Conservation (phyloP, 331 rosid genomes). For the Malus hybrid region DNA sequence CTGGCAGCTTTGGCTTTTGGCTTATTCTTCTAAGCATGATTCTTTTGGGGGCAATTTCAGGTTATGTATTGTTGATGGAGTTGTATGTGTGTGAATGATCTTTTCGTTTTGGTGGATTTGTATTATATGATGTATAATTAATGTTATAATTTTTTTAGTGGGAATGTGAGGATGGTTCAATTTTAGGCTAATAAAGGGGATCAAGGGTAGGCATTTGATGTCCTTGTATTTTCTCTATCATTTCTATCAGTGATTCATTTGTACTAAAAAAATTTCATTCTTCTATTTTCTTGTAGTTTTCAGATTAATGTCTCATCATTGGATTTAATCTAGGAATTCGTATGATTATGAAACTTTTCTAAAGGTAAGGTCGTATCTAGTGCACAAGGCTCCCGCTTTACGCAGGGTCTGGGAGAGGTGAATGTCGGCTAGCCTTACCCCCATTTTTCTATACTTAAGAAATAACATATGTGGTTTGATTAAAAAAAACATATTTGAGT, state of each 20-base stretch:
- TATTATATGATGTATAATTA: conserved; percentile 11
- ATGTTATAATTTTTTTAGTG: background rate
- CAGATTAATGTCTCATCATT: background rate
- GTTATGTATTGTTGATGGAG: conserved; percentile 7
- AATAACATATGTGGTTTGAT: no score
- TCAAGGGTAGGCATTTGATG: background rate
- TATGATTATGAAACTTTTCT: background rate
- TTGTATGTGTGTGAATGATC: conserved; percentile 10
- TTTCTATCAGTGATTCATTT: conserved; percentile 16
- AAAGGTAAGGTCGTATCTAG: no score
- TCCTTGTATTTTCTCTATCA: background rate
- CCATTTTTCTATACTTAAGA: no score
- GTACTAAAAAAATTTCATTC: conserved; percentile 21
- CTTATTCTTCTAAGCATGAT: conserved; percentile 15
- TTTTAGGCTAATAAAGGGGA: conserved; percentile 1
- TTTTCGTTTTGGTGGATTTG: background rate
- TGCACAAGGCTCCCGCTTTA: no score
- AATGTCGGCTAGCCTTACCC: no score
- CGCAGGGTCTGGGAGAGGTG: no score
- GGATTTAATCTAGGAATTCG: background rate
- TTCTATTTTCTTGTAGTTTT: background rate
- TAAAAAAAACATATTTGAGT: no score
- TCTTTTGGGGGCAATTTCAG: background rate
- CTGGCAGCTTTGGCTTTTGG: conserved; percentile 32
- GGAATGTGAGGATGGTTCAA: background rate